Evolutionary conservation across 179 eudicot species (phyloP).

Genomic region (Spinacia oleracea): DNA sequence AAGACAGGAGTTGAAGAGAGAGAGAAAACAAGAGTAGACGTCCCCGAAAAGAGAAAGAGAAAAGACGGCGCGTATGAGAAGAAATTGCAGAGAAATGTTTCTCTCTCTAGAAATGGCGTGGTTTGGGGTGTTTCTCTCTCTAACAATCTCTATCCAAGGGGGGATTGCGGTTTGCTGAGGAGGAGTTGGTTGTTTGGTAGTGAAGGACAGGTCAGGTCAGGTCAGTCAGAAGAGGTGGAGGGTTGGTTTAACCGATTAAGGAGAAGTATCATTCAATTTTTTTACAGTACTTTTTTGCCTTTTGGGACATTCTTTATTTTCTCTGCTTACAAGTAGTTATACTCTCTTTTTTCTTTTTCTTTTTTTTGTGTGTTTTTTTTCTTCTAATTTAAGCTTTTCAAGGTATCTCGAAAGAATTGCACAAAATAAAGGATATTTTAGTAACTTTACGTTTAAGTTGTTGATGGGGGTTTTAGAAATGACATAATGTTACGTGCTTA

Average conservation of each 20-base stretch:
- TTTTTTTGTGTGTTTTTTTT: too few relatives aligned
- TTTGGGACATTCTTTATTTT: background rate
- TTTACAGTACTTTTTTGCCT: background rate
- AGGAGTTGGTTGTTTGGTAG: background rate
- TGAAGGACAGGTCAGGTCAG: slow-evolving; percentile 16
- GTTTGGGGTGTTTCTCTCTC: slow-evolving; percentile 1
- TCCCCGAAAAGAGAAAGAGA: background rate
- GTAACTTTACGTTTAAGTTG: too few relatives aligned
- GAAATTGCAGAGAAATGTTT: background rate
- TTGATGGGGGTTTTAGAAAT: too few relatives aligned
- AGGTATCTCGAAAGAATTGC: too few relatives aligned
- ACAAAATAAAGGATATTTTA: too few relatives aligned
- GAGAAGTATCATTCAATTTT: too few relatives aligned
- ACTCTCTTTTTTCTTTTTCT: too few relatives aligned
- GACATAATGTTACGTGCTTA: too few relatives aligned
- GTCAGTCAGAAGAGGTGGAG: background rate
- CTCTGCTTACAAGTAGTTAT: too few relatives aligned
- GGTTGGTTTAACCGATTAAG: slow-evolving; percentile 2
- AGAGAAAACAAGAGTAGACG: background rate
- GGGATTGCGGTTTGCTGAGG: too few relatives aligned
- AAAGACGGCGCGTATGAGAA: background rate
- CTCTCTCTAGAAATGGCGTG: slow-evolving; percentile 10
- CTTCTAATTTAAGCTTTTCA: too few relatives aligned
- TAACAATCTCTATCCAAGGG: too few relatives aligned
- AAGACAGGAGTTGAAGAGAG: slow-evolving; percentile 12